phyloP scores from a whole-genome alignment of 352 stramenopile genomes.

The Phytophthora fragariae region DNA sequence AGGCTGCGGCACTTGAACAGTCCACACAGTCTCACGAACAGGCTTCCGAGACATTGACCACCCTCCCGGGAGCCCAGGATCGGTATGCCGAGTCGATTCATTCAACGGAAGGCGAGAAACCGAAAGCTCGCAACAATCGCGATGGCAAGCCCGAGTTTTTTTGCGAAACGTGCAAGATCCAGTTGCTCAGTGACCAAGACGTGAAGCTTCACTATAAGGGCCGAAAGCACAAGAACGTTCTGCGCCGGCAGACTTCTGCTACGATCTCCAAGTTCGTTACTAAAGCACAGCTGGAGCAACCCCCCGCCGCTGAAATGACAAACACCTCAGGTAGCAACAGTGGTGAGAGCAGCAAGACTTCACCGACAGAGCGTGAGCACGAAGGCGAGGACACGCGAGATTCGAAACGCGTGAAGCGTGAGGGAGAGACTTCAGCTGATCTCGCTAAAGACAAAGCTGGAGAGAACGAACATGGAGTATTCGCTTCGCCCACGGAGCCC shows the following conservation, averaged over 20 bases:
- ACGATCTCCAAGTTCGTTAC: slow-evolving; percentile 64
- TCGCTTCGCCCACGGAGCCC: slow-evolving; percentile 17
- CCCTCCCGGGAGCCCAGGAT: slow-evolving; percentile 50
- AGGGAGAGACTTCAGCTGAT: slow-evolving; percentile 1
- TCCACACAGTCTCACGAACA: slow-evolving; percentile 14
- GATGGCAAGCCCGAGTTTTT: slow-evolving; percentile 57
- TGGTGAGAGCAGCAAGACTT: slow-evolving; percentile 5
- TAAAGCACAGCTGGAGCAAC: slow-evolving; percentile 32
- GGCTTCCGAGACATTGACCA: slow-evolving; percentile 30
- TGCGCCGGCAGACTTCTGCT: slow-evolving; percentile 53
- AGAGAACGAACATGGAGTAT: neutral
- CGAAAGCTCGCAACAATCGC: slow-evolving; percentile 34
- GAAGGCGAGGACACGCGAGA: slow-evolving; percentile 31
- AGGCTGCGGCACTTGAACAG: slow-evolving; percentile 43
- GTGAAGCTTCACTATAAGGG: slow-evolving; percentile 76
- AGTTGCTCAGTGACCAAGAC: slow-evolving; percentile 81
- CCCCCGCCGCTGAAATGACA: neutral
- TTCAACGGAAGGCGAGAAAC: slow-evolving; percentile 8
- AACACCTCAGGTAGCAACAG: neutral
- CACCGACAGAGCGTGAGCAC: slow-evolving; percentile 17
- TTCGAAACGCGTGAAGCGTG: slow-evolving; percentile 42
- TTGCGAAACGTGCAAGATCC: slow-evolving; percentile 72
- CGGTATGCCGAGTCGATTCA: slow-evolving; percentile 35
- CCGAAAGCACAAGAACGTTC: slow-evolving; percentile 87
- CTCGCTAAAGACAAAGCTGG: neutral